These are phyloP conservation scores for Guadua angustifolia DNA, from an alignment of 176 grass and related monocot genomes.

Conservation along the genomic window DNA sequence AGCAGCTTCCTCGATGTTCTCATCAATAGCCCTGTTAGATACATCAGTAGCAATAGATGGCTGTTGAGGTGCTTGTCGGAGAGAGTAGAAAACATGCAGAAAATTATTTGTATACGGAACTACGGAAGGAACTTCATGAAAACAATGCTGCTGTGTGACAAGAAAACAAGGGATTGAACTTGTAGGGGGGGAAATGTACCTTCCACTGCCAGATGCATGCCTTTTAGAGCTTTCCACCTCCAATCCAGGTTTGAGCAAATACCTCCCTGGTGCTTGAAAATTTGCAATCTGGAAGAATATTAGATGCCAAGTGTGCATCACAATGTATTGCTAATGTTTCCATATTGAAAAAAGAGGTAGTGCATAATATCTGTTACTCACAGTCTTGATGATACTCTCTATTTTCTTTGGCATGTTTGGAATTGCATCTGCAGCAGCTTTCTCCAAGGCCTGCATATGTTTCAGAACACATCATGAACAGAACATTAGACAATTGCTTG, in stretches of 20 bases:
- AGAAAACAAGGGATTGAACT: slow-evolving; percentile 6
- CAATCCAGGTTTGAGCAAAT: slow-evolving; percentile 80
- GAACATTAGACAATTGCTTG: slow-evolving; percentile 14
- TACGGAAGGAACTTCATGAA: slow-evolving; percentile 8
- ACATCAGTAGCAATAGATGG: slow-evolving; percentile 41
- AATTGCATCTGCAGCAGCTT: slow-evolving; percentile 74
- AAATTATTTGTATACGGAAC: slow-evolving; percentile 18
- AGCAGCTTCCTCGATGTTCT: slow-evolving; percentile 62
- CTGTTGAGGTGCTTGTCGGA: slow-evolving; percentile 41
- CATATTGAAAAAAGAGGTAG: not conserved
- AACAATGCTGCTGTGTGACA: not conserved
- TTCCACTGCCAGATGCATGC: slow-evolving; percentile 56
- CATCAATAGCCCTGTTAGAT: slow-evolving; percentile 46
- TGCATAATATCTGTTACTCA: slow-evolving; percentile 57
- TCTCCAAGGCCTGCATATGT: slow-evolving; percentile 82
- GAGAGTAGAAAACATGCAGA: slow-evolving; percentile 51
- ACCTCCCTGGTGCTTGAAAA: slow-evolving; percentile 78
- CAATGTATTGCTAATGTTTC: slow-evolving; percentile 15
- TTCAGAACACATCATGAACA: slow-evolving; percentile 31
- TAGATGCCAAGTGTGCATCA: slow-evolving; percentile 31
- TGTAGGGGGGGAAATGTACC: slow-evolving; percentile 44
- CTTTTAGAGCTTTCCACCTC: slow-evolving; percentile 66
- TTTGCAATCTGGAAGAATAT: slow-evolving; percentile 74
- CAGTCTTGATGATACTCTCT: slow-evolving; percentile 77
- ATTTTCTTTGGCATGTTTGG: slow-evolving; percentile 76